These are phyloP conservation scores for Fusarium mundagurra DNA, from an alignment of 2,329 filamentous ascomycete species.

Conservation along the genomic window DNA sequence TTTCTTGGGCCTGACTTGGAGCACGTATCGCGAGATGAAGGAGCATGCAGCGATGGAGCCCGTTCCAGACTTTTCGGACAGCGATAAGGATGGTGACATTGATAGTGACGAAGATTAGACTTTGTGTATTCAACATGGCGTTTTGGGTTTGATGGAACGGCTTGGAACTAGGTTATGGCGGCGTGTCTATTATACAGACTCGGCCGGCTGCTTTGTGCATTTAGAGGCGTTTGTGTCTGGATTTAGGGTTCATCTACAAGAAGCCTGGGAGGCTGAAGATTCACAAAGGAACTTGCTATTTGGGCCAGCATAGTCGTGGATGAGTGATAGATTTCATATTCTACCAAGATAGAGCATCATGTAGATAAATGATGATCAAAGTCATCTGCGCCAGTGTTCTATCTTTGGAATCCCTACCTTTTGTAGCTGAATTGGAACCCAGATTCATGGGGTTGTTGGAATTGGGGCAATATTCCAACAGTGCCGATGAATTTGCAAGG, in stretches of 20 bases:
- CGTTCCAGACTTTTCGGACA: constrained; percentile 57
- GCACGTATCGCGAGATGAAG: constrained; percentile 91
- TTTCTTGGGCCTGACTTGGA: constrained; percentile 88
- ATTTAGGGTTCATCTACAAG: constrained; percentile 10
- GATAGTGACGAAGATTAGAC: constrained; percentile 45
- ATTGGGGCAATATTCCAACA: neutral
- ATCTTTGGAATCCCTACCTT: neutral
- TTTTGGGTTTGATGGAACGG: neutral
- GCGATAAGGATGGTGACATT: constrained; percentile 58
- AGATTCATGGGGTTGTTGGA: neutral
- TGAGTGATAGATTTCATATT: constrained; percentile 4
- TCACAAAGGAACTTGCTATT: neutral
- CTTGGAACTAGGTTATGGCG: neutral
- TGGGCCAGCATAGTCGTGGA: neutral
- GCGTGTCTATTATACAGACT: constrained; percentile 4
- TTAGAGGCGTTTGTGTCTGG: constrained; percentile 27
- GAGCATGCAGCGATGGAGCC: constrained; percentile 76
- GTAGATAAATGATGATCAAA: constrained; percentile 10
- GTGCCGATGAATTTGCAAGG: neutral
- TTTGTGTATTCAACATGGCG: constrained; percentile 3
- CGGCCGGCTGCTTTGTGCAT: constrained; percentile 18
- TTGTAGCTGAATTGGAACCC: neutral
- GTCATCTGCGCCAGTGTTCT: neutral
- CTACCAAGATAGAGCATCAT: constrained; percentile 20
- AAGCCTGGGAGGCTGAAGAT: neutral